Percentiles rank a stretch among this genome's conserved stretches.
Conservation (phyloP, 768 basidiomycete species). For the Pleurotus ostreatus region DNA sequence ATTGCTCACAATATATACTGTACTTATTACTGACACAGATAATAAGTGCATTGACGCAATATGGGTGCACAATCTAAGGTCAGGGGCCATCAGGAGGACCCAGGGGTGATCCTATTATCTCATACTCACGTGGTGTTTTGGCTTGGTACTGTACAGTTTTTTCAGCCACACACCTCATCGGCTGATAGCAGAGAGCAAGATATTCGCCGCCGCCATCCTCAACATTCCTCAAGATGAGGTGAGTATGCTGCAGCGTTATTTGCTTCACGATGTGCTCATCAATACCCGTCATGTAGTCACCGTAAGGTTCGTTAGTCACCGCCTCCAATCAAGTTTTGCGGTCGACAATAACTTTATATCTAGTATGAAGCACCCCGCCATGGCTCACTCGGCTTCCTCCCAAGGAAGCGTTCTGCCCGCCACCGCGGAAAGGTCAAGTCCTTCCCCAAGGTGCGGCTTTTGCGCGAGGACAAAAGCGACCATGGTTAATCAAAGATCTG, state of each 20-base stretch:
- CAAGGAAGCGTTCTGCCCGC: constrained; percentile 93
- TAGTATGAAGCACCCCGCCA: constrained; percentile 99
- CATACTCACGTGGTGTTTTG: too few species aligned
- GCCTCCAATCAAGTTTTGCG: too few species aligned
- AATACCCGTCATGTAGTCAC: constrained; percentile 47
- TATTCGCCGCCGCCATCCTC: constrained; percentile 21
- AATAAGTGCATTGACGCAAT: too few species aligned
- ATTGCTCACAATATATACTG: too few species aligned
- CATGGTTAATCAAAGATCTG: constrained; percentile 1
- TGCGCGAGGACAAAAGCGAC: not conserved
- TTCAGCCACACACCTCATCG: constrained; percentile 8
- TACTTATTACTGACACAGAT: too few species aligned
- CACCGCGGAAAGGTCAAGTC: constrained; percentile 99
- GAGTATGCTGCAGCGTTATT: constrained; percentile 20
- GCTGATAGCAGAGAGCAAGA: not conserved
- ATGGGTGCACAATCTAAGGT: too few species aligned
- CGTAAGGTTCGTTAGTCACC: constrained; percentile 63
- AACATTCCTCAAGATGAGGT: constrained; percentile 64
- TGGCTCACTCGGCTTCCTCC: constrained; percentile 96
- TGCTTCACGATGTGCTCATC: constrained; percentile 14
- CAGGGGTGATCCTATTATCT: too few species aligned
- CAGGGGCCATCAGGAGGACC: too few species aligned
- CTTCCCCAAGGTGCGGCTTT: constrained; percentile 83
- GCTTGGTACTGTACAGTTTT: constrained; percentile 8
- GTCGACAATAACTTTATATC: constrained; percentile 11